These are phyloP conservation scores for Oryza glaberrima DNA, from an alignment of 176 grass and related monocot species.

Conservation along the genomic window DNA sequence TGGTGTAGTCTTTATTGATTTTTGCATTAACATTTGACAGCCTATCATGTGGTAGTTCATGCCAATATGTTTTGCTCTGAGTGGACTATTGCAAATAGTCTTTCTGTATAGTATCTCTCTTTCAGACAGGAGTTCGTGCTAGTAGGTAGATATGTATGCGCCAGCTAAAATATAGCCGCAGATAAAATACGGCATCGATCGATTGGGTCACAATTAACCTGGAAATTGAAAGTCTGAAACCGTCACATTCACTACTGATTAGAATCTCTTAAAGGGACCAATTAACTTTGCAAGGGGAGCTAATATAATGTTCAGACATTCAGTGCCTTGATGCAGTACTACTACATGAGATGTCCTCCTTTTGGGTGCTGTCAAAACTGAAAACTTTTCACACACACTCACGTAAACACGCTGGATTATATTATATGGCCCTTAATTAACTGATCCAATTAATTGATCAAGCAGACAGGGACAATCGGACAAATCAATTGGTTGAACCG, in stretches of 20 bases:
- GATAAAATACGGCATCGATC: background rate
- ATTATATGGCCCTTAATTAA: background rate
- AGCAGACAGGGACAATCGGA: background rate
- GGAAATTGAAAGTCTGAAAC: background rate
- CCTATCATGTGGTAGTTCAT: background rate
- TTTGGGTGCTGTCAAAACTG: background rate
- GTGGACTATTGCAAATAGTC: background rate
- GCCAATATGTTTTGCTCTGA: background rate
- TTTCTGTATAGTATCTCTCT: background rate
- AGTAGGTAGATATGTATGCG: background rate
- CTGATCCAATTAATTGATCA: background rate
- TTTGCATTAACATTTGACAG: constrained; percentile 18
- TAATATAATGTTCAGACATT: background rate
- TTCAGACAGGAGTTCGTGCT: background rate
- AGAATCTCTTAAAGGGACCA: background rate
- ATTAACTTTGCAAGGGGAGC: background rate
- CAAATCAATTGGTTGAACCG: constrained; percentile 46
- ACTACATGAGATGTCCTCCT: background rate
- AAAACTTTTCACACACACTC: background rate
- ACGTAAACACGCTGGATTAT: background rate
- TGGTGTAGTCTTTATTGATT: constrained; percentile 26
- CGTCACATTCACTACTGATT: background rate
- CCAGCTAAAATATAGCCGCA: background rate
- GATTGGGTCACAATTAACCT: background rate
- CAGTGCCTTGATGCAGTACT: background rate